Base-by-base conservation (phyloP, 208 protist species). In the Leishmania braziliensis region DNA sequence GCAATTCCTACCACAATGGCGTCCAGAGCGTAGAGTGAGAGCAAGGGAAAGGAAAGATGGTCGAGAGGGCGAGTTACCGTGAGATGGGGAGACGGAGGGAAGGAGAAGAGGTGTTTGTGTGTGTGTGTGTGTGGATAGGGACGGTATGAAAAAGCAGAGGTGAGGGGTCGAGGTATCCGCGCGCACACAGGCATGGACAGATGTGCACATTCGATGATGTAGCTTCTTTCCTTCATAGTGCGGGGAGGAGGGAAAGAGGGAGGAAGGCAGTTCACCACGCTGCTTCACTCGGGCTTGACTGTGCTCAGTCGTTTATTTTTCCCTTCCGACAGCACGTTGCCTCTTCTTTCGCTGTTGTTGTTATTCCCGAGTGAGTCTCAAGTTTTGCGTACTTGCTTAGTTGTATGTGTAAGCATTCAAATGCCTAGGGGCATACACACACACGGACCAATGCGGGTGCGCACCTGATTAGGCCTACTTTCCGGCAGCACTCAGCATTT, bases 401-500 rank as follows among this genome's bases (percentile, higher is more conserved):
- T 12, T 63, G 63, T 71, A 29, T 8, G 36, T n/a, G 65, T 48
- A n/a, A 43, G 65, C 65, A 71, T 39, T 2, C 6, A 71, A 3
- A 0, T 43, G 18, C 12, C 20, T 18, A 71, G 65, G 65, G 36
- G 20, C 4, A 12, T 36, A 70, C 65, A 68, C 16, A 23, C 33
- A 68, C 63, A 33, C 39, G 63, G 16, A 68, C 14, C 26, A 5
- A 23, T 39, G 39, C 36, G 39, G 65, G 65, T 9, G 65, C 4
- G 12, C 65, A 23, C 65, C 5, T 71, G 63, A 68, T 14, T 39
- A 29, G 20, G 62, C 4, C 29, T 10, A 4, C 1, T 48, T 72
- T 73, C 9, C 20, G 18, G 39, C 20, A 26, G 26, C 36, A 16
- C 43, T 82, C 51, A 89, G 73, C 65, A 83, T 68, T 79, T 89